Conservation (phyloP, 2,329 filamentous ascomycete species). For the Sporothrix brasiliensis region DNA sequence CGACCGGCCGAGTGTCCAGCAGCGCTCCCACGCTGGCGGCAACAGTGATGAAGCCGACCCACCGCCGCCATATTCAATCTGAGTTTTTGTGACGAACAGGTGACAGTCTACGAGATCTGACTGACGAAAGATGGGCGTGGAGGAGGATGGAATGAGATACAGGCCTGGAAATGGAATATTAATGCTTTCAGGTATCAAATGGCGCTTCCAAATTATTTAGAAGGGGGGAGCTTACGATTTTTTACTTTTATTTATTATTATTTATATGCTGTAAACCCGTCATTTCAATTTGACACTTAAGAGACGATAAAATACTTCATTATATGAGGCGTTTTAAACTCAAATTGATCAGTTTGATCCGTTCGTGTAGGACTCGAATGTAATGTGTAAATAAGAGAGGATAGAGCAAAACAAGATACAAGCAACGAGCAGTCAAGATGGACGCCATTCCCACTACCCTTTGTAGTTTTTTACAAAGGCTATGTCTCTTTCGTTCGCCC, state of each 20-base stretch:
- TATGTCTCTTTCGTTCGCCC: neutral
- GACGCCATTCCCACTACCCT: neutral
- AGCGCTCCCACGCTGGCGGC: neutral
- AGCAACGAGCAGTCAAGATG: too few species aligned
- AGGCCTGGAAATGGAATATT: neutral
- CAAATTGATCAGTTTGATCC: too few species aligned
- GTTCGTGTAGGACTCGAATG: too few species aligned
- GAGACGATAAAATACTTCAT: too few species aligned
- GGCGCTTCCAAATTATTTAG: neutral
- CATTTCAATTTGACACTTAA: too few species aligned
- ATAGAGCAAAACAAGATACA: too few species aligned
- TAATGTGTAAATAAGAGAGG: too few species aligned
- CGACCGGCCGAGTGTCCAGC: slow-evolving; percentile 15
- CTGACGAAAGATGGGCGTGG: too few species aligned
- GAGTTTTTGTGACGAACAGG: neutral
- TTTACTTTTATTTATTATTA: too few species aligned
- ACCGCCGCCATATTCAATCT: slow-evolving; percentile 24
- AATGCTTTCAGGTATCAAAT: neutral
- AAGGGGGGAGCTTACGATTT: too few species aligned
- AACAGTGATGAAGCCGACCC: slow-evolving; percentile 14
- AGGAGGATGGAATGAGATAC: neutral
- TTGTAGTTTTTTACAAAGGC: neutral
- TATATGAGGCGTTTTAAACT: too few species aligned
- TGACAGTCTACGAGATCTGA: neutral
- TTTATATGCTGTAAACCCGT: too few species aligned